Conservation (phyloP, 2,329 filamentous ascomycete genomes). For the Chrysosporium keratinophilum region DNA sequence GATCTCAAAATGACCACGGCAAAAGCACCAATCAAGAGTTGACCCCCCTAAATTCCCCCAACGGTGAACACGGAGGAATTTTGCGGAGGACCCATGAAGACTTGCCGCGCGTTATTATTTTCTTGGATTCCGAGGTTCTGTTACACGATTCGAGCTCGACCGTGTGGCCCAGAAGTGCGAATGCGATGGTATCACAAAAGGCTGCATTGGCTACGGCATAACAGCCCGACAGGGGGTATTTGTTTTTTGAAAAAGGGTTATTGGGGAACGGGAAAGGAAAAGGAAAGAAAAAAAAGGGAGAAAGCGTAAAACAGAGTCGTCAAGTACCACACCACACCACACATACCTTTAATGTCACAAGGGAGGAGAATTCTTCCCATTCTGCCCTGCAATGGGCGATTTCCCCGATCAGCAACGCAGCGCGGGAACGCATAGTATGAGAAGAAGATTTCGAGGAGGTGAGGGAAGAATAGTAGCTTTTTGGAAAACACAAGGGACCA, state of each 20-base stretch:
- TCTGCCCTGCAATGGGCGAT: constrained; percentile 36
- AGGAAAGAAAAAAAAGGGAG: not conserved
- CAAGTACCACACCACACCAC: not conserved
- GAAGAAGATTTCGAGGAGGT: not conserved
- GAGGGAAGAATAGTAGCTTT: not conserved
- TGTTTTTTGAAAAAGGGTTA: not conserved
- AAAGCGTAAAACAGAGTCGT: not conserved
- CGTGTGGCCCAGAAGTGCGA: constrained; percentile 3
- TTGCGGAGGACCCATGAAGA: not conserved
- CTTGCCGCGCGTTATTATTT: not conserved
- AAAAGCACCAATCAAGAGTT: constrained; percentile 2
- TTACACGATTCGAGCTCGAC: constrained; percentile 1
- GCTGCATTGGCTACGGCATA: not conserved
- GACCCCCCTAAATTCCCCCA: not conserved
- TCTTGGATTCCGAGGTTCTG: constrained; percentile 3
- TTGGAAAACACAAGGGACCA: not conserved
- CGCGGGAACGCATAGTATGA: constrained; percentile 25
- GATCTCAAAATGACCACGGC: constrained; percentile 2
- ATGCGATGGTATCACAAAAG: constrained; percentile 2
- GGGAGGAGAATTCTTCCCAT: constrained; percentile 34
- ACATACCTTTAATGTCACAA: constrained; percentile 34
- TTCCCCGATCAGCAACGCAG: constrained; percentile 37
- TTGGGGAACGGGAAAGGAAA: not conserved
- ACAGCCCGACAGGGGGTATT: not conserved
- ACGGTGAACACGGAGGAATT: not conserved